Conservation (phyloP, 73 alveolate genomes). For the Tetrahymena elliotti region DNA sequence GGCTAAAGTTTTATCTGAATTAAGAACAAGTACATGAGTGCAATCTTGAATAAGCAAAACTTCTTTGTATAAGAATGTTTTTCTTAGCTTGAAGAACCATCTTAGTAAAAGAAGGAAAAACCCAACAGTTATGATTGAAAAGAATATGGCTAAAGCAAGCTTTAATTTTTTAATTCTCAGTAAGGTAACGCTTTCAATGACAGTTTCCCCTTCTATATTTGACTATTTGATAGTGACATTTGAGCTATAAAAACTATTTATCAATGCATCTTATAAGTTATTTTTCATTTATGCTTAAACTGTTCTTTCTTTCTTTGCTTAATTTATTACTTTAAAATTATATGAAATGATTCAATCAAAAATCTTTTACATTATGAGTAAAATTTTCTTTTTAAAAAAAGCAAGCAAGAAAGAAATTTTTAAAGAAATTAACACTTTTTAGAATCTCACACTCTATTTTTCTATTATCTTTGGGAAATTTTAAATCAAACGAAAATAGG, state of each 20-base stretch:
- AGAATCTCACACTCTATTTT: too few species aligned
- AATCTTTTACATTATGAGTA: neutral
- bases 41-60: neutral
- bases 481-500: too few species aligned
- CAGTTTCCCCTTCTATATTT: neutral
- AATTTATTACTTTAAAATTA: too few species aligned
- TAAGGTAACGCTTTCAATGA: neutral
- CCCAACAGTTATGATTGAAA: neutral
- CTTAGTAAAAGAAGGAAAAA: neutral
- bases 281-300: neutral
- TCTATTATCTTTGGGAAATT: too few species aligned
- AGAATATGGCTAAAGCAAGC: neutral
- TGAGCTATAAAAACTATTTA: neutral
- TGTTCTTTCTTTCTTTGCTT: neutral
- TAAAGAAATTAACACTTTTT: too few species aligned
- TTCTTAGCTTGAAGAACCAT: neutral
- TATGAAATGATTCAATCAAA: neutral
- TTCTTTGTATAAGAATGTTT: neutral
- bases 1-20: neutral
- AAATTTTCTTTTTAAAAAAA: too few species aligned
- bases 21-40: neutral
- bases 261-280: neutral
- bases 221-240: neutral
- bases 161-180: neutral
- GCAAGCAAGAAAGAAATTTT: too few species aligned